Evolutionary conservation across 768 basidiomycete genomes (phyloP), one percentile per base, ranked within the genome.

Genomic region (Lentinus tigrinus): DNA sequence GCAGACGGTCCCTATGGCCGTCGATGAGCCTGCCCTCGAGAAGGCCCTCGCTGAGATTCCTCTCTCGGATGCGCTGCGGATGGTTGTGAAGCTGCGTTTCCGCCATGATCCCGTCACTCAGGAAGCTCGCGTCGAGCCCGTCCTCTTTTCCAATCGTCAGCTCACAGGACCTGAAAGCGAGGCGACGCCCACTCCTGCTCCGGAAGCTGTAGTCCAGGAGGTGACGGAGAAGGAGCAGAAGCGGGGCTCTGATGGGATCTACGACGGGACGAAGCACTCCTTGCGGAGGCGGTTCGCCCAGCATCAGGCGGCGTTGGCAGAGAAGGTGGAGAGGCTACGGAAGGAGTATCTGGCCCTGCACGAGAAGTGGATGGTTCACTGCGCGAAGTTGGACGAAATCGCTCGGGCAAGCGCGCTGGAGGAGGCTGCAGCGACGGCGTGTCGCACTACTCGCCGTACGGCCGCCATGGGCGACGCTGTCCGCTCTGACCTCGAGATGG

Each of bases 401-500:
- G 75, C 79, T 27, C 81, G 80, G 64, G 73, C 73, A 5, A 62
- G 72, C 36, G 75, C 72, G 16, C 69, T 75, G 0, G 84, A 78
- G 63, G 81, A 80, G 53, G 74, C 76, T 16, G 65, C 74, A 16
- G 70, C 70, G 4, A 72, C 76, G 36, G 64, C 78, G 21, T 79
- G 79, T 16, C 74, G 91, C 50, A 87, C 88, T 40, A 92, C 91
- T 9, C 82, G 91, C 27, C 84, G 92, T 24, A 83, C 88, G 10
- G 79, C 86, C 47, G 87, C 88, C 0, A 74, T 91, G 61, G 92
- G 92, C 26, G 95, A 97, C 71, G 87, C 92, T 14, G 95, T 95
- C 16, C 88, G 93, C 4, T 94, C 95, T 17, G 95, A 98, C 72
- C 81, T 96, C 56, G 96, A 98, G 77, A 95, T 97, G 85, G 92